phyloP scores from a whole-genome alignment of 192 early-diverging fungal species.

The Physocladia obscura region DNA sequence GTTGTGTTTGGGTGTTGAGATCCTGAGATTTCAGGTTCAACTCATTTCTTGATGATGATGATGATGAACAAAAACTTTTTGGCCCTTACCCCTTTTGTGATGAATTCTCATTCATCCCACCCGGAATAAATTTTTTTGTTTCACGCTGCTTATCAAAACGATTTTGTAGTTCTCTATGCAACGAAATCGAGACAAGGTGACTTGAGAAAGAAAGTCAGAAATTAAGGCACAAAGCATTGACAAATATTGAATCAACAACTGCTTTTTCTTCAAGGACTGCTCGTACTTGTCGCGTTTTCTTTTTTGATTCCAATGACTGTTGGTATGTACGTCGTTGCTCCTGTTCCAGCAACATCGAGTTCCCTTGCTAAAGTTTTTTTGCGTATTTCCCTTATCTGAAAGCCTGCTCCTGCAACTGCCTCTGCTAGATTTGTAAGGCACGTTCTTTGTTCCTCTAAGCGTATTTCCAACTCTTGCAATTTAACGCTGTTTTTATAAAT shows the following conservation, averaged over 20 bases:
- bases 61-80: too few species aligned
- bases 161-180: conserved; percentile 39
- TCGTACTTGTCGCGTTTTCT: conserved; percentile 51
- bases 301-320: conserved; percentile 42
- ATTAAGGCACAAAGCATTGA: conserved; percentile 50
- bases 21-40: too few species aligned
- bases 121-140: conserved; percentile 56
- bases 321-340: conserved; percentile 45
- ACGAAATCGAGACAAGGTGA: not conserved
- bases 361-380: conserved; percentile 28
- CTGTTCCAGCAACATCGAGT: conserved; percentile 40
- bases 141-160: conserved; percentile 56
- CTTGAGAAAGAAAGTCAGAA: not conserved
- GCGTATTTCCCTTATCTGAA: conserved; percentile 27
- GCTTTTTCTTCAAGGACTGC: conserved; percentile 59
- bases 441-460: conserved; percentile 67
- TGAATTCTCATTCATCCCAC: too few species aligned
- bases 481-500: conserved; percentile 57
- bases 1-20: too few species aligned
- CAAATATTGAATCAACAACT: conserved; percentile 56
- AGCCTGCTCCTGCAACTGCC: conserved; percentile 39
- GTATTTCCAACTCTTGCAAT: conserved; percentile 56
- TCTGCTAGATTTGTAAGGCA: conserved; percentile 54
- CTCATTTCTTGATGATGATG: too few species aligned
- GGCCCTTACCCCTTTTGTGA: too few species aligned